Conservation (phyloP, 2,329 filamentous ascomycete genomes). For the Nigrospora osmanthi region DNA sequence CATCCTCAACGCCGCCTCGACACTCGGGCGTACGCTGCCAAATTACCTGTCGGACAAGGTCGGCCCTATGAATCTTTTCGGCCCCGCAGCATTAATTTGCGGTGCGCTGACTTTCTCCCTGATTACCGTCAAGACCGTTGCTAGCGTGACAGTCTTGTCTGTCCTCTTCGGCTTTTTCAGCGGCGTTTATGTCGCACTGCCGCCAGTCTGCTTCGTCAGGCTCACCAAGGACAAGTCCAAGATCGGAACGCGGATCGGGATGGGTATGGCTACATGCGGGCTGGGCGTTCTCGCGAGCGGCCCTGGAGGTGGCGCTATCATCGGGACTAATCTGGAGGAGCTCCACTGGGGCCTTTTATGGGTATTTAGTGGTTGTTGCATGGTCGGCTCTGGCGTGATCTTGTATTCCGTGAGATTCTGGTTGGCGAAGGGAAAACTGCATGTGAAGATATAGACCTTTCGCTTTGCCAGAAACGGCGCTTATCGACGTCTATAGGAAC, state of each 20-base stretch:
- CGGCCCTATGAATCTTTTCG: constrained; percentile 6
- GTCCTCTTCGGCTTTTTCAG: constrained; percentile 30
- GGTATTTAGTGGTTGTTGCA: neutral
- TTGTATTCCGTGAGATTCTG: constrained; percentile 96
- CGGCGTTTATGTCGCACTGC: constrained; percentile 28
- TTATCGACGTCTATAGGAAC: no score
- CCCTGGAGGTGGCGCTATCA: no score
- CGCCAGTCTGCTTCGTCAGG: constrained; percentile 23
- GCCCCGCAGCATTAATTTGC: constrained; percentile 16
- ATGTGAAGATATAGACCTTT: constrained; percentile 77
- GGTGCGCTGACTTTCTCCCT: constrained; percentile 19
- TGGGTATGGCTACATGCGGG: constrained; percentile 20
- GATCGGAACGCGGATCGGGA: constrained; percentile 31
- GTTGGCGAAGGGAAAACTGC: no score
- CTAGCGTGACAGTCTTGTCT: no score
- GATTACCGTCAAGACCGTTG: constrained; percentile 15
- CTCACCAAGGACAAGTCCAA: constrained; percentile 19
- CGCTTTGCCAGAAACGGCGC: no score
- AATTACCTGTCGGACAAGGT: neutral
- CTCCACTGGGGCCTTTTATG: no score
- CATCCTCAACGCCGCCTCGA: constrained; percentile 18
- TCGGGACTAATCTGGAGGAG: no score
- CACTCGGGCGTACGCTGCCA: constrained; percentile 9
- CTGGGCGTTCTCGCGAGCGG: constrained; percentile 15
- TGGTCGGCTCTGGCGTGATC: constrained; percentile 83